A percentile compares a stretch with the other conserved stretches of the same genome.
Evolutionary conservation across 75 land plant species (phyloP).

Genomic region (Selaginella tamariscina): DNA sequence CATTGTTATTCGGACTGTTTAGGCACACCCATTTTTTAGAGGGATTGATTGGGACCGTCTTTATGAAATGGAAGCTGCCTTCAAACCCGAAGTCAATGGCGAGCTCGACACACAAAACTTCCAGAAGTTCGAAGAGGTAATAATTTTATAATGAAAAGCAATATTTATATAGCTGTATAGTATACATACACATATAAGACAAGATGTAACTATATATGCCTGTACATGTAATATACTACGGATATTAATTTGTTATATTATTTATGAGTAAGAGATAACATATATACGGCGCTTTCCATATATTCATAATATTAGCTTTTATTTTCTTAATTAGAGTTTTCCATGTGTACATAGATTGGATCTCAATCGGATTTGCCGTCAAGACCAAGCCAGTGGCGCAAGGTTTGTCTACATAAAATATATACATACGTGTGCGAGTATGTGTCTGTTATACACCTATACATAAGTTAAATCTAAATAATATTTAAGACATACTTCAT

Average conservation of each 20-base stretch:
- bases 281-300: neutral
- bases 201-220: neutral
- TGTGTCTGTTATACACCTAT: too few relatives aligned
- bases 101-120: conserved; percentile 85
- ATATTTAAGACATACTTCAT: too few relatives aligned
- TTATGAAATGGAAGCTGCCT: conserved; percentile 79
- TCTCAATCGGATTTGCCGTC: conserved; percentile 18
- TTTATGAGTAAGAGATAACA: neutral
- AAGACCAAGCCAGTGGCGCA: conserved; percentile 36
- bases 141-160: neutral
- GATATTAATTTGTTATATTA: neutral
- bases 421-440: neutral
- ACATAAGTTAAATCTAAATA: too few relatives aligned
- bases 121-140: conserved; percentile 73
- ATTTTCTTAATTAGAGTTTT: neutral
- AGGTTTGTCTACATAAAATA: conserved; percentile 16
- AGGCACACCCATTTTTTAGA: conserved; percentile 85
- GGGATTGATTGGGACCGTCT: conserved; percentile 65
- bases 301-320: neutral
- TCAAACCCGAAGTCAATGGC: conserved; percentile 69
- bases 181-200: too few relatives aligned
- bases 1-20: neutral
- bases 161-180: too few relatives aligned
- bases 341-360: conserved; percentile 14
- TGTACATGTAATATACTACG: neutral